Evolutionary conservation across 495 filamentous ascomycete genomes (phyloP), one percentile per base, ranked within the genome.

Genomic region (Tricharina praecox): DNA sequence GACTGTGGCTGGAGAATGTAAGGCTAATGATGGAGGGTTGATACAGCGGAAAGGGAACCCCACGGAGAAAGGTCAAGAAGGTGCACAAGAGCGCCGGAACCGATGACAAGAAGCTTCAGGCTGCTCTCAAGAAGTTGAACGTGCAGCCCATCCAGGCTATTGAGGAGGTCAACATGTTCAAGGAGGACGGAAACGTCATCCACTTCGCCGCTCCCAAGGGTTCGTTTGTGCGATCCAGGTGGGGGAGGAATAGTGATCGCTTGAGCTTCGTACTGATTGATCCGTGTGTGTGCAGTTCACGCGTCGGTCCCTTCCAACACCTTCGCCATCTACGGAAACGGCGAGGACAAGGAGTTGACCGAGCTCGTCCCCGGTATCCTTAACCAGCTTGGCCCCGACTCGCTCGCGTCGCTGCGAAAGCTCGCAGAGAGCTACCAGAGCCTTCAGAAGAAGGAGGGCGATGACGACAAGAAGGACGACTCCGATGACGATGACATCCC

Each of bases 81-180:
- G 82, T 90, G 45, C 82, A 87, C 67, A 83, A 87, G 67, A 81
- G 75, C 64, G 78, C 81, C 53, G 81, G 78, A 65, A 84, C 79
- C 62, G 90, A 97, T 65, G 90, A 97, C 78, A 96, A 95, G 80
- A 97, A 97, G 77, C 83, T 97, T 28, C 90, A 97, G 71, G 75
- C 81, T 34, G 71, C 85, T 47, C 71, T 93, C 32, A 93, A 92
- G 79, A 93, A 93, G 76, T 76, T 93, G 67, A 90, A 85, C 67
- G 83, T 86, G 45, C 85, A 90, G 72, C 85, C 90, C 61, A 94
- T 97, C 70, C 87, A 93, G 73, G 84, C 80, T 48, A 96, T 97
- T 59, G 90, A 97, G 77, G 90, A 97, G 72, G 90, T 97, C 63
- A 97, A 97, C 77, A 97, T 96, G 92, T 96, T 96, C 79, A 97